Base-by-base conservation (phyloP, 768 basidiomycete genomes). In the Kondoa subrosea region DNA sequence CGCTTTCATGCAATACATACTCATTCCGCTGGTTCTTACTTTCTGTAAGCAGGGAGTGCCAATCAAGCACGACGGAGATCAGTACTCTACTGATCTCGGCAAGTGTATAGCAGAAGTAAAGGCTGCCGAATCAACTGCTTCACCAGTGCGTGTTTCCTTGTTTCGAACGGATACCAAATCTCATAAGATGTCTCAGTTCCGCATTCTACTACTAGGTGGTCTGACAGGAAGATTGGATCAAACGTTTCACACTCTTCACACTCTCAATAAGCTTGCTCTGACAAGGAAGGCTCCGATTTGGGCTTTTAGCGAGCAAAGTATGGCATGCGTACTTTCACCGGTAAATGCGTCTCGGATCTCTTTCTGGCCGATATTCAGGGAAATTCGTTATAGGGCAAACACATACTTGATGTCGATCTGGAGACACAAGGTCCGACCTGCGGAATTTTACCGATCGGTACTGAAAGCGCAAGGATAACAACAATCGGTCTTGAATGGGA, bases 61-160 rank as follows among this genome's bases (percentile, higher is more conserved):
- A 0, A 78, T 93, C 40, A 74, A 84, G 0, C 77, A 83, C 65
- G 92, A 95, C 73, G 71, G 78, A 0, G 84, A 87, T 74, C 85
- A 90, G 75, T 77, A 89, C 74, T 83, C 89, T n/a, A 97, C 93
- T 0, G 95, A 99, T 76, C 81, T 99, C 68, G 90, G 89, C 87
- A 99, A 99, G 77, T 97, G 91, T 73, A 78, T 97, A 1, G 59
- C 72, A 3, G 81, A 84, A 3, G 74, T 96, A 1, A 76, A 82
- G 61, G 82, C 83, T 65, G 81, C 80, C 68, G 89, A 91, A 73
- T 68, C 72, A 21, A 76, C 4, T 74, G 71, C 65, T 70, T 50
- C 14, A 34, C 56, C 26, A 29, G 67, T 34, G 59, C 58, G 56
- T 34, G 68, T 16, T n/a, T 56, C 14, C n/a, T 8, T 25, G 16